Base-by-base conservation (phyloP, 1,284 basidiomycete genomes). In the Macrocystidia cucumis region DNA sequence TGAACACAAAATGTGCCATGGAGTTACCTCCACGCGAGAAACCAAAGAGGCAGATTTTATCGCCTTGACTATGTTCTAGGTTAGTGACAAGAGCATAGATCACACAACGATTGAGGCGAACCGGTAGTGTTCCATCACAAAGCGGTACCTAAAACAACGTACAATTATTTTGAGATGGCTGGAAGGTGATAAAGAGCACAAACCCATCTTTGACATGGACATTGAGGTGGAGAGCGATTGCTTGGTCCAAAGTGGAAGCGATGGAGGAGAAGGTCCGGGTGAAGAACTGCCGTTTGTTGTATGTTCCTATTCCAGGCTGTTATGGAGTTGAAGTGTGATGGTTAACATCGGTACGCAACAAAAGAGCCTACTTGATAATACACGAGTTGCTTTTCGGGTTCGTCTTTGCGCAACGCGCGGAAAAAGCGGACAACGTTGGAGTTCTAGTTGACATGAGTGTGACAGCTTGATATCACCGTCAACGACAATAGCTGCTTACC, bases 121-220 rank as follows among this genome's bases (percentile, higher is more conserved):
- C 47, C 44, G 38, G 31, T 51, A 51, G 22, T 48, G 45, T 19
- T 43, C 44, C 42, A 51, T 49, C 23, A 51, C 25, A 25, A 36
- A 44, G 23, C 35, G 29, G 33, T 44, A 44, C 21, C 43, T 46
- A 5, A 16, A 13, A 21, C 2, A 11, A 18, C 11, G 12, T n/a
- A 9, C 27, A 21, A 17, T 21, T 25, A 5, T 18, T 27, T 9
- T 29, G 21, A 20, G 6, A 9, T 16, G 5, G 9, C 23, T 23
- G 21, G 21, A 20, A 7, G 19, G 5, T 19, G n/a, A 29, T 14
- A 32, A 16, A 17, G 30, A 34, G 30, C 41, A 25, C 35, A n/a
- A n/a, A 49, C 49, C 49, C 49, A 33, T 49, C 49, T 29, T 51
- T 51, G 24, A 46, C 49, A 36, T 51, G 49, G 24, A 49, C 49